Evolutionary conservation across 345 rosid species (phyloP), one percentile per base, ranked within the genome.

Genomic region (Excoecaria agallocha): DNA sequence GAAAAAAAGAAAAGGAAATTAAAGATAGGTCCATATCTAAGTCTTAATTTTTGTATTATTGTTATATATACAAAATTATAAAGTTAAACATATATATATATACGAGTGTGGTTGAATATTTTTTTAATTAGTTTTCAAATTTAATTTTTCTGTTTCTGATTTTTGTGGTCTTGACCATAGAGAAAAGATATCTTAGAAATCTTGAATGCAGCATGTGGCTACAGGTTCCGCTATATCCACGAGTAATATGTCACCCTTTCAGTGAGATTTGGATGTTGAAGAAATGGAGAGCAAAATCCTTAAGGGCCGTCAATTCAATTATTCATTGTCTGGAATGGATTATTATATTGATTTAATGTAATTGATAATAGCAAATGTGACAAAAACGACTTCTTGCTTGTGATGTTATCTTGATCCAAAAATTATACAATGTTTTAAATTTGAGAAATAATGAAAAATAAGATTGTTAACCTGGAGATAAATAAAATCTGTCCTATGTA

Each of bases 41-140:
- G 71, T 81, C 77, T 68, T 75, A 74, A 57, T 71, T 62, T 55
- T 48, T 83, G 82, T 76, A 77, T 61, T 67, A 74, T 38, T 62
- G 35, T 69, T 60, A 19, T 76, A 38, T 66, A 72, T 72, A 77
- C 75, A 68, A 35, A 43, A 45, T 37, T 69, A 66, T 55, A 1
- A 55, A 55, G 59, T n/a, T 10, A 73, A 75, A 51, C 54, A 66
- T 60, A 68, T 43, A 43, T 43, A 5, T 5, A 3, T 55, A 55
- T 22, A 22, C 20, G 19, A 3, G 19, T 54, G 58, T 55, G 25
- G 59, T n/a, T 55, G 19, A 19, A 15, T 6, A 3, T 19, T 55
- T 55, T 55, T n/a, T 55, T 19, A 19, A 30, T 30, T 30, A 30
- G 30, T 30, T 30, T 30, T 30, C 30, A n/a, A n/a, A n/a, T n/a